Percentiles rank a stretch among this genome's conserved stretches.
These are phyloP conservation scores for Phytophthora meadii DNA, from an alignment of 352 stramenopile genomes.

Conservation along the genomic window DNA sequence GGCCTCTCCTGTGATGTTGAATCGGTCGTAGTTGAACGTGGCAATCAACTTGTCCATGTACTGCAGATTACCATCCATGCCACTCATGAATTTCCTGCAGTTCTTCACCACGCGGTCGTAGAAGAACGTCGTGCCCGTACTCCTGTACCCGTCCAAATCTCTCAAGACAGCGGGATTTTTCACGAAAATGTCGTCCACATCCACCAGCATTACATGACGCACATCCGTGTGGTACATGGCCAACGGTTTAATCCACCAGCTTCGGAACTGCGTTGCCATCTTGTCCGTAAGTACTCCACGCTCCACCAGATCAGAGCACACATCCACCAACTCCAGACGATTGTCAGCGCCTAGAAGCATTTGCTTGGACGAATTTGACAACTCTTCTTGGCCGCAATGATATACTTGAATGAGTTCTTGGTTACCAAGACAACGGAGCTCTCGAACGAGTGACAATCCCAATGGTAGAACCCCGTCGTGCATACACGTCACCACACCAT, in stretches of 20 bases:
- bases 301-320: conserved; percentile 40
- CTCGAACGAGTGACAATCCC: conserved; percentile 46
- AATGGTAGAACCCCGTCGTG: conserved; percentile 40
- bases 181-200: conserved; percentile 41
- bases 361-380: conserved; percentile 32
- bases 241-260: conserved; percentile 49
- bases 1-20: conserved; percentile 32
- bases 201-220: conserved; percentile 34
- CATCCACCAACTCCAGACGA: conserved; percentile 43
- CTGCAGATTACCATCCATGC: conserved; percentile 32
- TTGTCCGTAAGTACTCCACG: conserved; percentile 19
- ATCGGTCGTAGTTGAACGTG: conserved; percentile 64
- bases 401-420: conserved; percentile 46
- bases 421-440: conserved; percentile 50
- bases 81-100: conserved; percentile 57
- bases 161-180: conserved; percentile 51
- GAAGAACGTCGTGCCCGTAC: conserved; percentile 39
- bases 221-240: conserved; percentile 36
- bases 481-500: conserved; percentile 49
- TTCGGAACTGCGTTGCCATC: conserved; percentile 28
- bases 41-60: conserved; percentile 54
- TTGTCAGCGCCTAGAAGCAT: conserved; percentile 26
- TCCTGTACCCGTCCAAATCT: conserved; percentile 43
- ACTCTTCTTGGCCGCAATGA: conserved; percentile 44
- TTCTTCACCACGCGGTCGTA: conserved; percentile 62